phyloP scores from a whole-genome alignment of 352 stramenopile species.

The Blastocystis sp. region DNA sequence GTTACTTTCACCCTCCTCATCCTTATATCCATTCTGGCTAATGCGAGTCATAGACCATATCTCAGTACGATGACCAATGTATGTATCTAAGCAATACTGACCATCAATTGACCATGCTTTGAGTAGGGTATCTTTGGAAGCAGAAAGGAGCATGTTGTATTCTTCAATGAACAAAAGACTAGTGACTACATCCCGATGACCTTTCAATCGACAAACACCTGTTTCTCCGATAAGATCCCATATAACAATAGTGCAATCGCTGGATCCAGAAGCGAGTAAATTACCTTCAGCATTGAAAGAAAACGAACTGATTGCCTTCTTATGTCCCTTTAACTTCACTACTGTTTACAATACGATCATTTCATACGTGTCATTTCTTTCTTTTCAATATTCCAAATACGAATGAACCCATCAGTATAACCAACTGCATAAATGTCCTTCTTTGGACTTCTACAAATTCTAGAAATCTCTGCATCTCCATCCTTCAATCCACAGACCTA shows the following conservation, averaged over 20 bases:
- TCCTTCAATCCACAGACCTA: slow-evolving; percentile 46
- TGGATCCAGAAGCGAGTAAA: slow-evolving; percentile 74
- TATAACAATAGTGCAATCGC: slow-evolving; percentile 84
- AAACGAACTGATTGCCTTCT: slow-evolving; percentile 73
- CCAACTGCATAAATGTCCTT: slow-evolving; percentile 59
- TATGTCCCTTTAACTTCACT: slow-evolving; percentile 80
- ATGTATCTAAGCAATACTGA: slow-evolving; percentile 85
- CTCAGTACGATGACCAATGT: slow-evolving; percentile 81
- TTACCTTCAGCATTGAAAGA: slow-evolving; percentile 74
- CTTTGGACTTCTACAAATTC: slow-evolving; percentile 43
- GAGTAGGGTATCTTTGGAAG: slow-evolving; percentile 83
- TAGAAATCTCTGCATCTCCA: slow-evolving; percentile 4
- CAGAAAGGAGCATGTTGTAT: slow-evolving; percentile 72
- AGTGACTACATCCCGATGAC: slow-evolving; percentile 84
- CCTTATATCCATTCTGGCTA: slow-evolving; percentile 25
- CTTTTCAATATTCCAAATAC: slow-evolving; percentile 64
- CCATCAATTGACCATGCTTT: slow-evolving; percentile 85
- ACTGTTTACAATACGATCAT: not conserved
- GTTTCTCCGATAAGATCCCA: slow-evolving; percentile 84
- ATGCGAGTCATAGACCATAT: slow-evolving; percentile 79
- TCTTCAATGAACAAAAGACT: slow-evolving; percentile 75
- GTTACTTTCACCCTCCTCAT: not conserved
- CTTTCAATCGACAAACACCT: slow-evolving; percentile 79
- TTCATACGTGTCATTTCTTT: slow-evolving; percentile 33
- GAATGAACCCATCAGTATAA: slow-evolving; percentile 62